These are phyloP conservation scores for Acanthamoeba triangularis DNA, from an alignment of 208 protist species.

Conservation along the genomic window DNA sequence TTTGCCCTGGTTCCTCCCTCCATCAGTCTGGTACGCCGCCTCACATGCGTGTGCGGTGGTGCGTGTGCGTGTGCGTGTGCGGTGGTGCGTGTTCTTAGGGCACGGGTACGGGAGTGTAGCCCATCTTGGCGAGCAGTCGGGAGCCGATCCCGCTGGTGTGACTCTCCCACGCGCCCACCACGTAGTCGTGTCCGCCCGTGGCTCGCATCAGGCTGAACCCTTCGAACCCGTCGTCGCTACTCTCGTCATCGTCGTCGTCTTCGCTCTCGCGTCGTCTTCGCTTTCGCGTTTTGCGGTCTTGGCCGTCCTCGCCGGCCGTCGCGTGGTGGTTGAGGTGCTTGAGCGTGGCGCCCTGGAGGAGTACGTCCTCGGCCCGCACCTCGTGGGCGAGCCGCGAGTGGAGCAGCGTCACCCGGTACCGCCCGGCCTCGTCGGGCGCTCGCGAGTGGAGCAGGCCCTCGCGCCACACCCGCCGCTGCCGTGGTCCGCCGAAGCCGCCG, in stretches of 20 bases:
- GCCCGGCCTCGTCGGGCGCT: background rate
- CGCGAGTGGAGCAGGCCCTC: conserved; percentile 23
- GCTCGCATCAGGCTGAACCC: conserved; percentile 19
- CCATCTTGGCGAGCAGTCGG: conserved; percentile 40
- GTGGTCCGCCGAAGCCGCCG: background rate
- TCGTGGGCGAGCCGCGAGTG: background rate
- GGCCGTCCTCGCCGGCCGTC: background rate
- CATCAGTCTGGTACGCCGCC: too few relatives aligned
- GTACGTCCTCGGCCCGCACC: conserved; percentile 24
- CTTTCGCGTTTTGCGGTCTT: background rate
- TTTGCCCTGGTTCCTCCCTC: background rate
- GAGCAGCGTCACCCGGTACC: background rate
- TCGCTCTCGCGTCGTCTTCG: background rate
- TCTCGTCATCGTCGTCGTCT: background rate
- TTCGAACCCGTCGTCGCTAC: background rate
- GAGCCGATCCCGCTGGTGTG: conserved; percentile 26
- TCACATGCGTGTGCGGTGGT: background rate
- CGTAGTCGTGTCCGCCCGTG: background rate
- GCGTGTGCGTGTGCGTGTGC: background rate
- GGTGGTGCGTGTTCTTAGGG: background rate
- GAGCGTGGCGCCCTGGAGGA: conserved; percentile 50
- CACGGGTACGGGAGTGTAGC: conserved; percentile 14
- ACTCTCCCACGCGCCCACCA: background rate
- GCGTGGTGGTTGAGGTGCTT: conserved; percentile 19
- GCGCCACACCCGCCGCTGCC: conserved; percentile 13